Evolutionary conservation across 1,284 basidiomycete genomes (phyloP).

Genomic region (Rhodotorula glutinis): DNA sequence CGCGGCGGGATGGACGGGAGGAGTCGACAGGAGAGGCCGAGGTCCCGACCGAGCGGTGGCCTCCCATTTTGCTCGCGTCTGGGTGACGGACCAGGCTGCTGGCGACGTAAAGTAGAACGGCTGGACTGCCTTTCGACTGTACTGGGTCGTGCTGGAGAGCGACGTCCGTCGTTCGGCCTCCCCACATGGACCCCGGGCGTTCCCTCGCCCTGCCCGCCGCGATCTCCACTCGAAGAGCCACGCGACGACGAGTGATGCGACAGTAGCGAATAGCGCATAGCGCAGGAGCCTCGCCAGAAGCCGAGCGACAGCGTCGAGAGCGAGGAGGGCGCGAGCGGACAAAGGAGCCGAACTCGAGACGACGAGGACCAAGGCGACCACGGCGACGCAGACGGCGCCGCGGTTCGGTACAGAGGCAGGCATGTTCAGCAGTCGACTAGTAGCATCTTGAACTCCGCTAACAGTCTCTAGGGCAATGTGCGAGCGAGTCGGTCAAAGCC

Average conservation of each 20-base stretch:
- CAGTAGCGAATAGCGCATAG: background rate
- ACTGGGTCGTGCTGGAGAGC: too few species aligned
- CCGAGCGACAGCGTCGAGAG: background rate
- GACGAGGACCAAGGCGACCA: background rate
- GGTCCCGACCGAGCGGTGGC: conserved; percentile 46
- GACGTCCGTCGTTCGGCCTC: background rate
- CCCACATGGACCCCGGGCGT: background rate
- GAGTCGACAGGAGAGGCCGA: background rate
- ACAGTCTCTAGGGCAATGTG: too few species aligned
- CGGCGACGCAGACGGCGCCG: background rate
- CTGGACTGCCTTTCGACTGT: conserved; percentile 1
- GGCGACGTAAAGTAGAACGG: conserved; percentile 67
- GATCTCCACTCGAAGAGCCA: background rate
- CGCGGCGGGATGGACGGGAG: conserved; percentile 57
- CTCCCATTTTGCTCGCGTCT: conserved; percentile 76
- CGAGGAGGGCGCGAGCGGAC: background rate
- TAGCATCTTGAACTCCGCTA: too few species aligned
- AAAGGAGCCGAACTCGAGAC: background rate
- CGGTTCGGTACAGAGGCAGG: background rate
- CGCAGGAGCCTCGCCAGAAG: background rate
- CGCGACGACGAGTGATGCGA: background rate
- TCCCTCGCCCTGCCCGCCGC: background rate
- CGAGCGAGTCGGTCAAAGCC: too few species aligned
- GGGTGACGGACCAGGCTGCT: conserved; percentile 82
- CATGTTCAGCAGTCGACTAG: too few species aligned